Percentiles rank a stretch among this genome's conserved stretches.
These are phyloP conservation scores for Calonectria pauciramosa DNA, from an alignment of 2,329 filamentous ascomycete species.

Conservation along the genomic window DNA sequence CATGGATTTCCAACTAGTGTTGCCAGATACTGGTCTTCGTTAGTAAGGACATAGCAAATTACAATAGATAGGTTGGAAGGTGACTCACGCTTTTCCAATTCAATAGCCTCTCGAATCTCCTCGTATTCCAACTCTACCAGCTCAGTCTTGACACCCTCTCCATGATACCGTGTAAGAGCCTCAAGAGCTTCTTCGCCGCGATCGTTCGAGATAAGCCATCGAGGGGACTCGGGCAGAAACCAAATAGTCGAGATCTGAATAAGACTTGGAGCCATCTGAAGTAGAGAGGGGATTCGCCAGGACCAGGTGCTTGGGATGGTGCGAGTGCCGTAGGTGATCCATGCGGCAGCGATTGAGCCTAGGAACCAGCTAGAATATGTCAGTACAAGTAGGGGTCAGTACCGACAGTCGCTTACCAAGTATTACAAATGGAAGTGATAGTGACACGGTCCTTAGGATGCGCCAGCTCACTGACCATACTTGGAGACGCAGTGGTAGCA, in stretches of 20 bases:
- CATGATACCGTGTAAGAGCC: constrained; percentile 69
- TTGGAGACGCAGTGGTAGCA: constrained; percentile 64
- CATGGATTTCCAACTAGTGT: constrained; percentile 48
- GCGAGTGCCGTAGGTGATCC: constrained; percentile 59
- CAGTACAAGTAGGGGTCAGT: not conserved
- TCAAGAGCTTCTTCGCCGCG: constrained; percentile 61
- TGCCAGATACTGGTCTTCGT: constrained; percentile 29
- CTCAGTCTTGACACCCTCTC: constrained; percentile 65
- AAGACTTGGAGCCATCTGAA: constrained; percentile 40
- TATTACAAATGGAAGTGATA: constrained; percentile 68
- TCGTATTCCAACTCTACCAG: constrained; percentile 67
- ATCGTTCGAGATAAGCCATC: constrained; percentile 67
- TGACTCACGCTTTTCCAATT: constrained; percentile 55
- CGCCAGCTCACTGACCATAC: constrained; percentile 65
- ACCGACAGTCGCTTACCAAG: constrained; percentile 34
- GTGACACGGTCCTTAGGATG: constrained; percentile 67
- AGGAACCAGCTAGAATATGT: constrained; percentile 59
- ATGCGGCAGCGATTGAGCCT: constrained; percentile 58
- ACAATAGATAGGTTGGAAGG: not conserved
- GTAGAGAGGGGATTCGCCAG: constrained; percentile 51
- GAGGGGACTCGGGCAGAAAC: constrained; percentile 72
- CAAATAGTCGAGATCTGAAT: constrained; percentile 50
- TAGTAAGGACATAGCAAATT: not conserved
- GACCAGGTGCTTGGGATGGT: constrained; percentile 55
- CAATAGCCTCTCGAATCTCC: constrained; percentile 55